Evolutionary conservation across 1,139 yeast genomes (phyloP), one percentile per base, ranked within the genome.

Genomic region (Scheffersomyces cryptocercus): DNA sequence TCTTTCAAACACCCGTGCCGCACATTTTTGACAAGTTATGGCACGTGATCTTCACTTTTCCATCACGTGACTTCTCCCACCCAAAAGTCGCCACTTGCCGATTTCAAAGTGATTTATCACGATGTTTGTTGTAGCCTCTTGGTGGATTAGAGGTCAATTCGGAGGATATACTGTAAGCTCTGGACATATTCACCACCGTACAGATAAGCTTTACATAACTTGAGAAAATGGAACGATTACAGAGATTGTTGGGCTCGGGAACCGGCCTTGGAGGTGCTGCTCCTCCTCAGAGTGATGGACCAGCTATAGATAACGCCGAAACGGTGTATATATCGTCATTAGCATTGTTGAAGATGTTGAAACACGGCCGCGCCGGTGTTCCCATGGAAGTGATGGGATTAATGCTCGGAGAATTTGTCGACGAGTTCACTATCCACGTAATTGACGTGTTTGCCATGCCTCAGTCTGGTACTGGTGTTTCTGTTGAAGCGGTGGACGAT

Each of bases 311-410:
- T 67, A 91, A 93, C 58, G 86, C 96, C 30, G 99, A 93, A 69
- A 91, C 98, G 1, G 97, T 93, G 8, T 90, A 93, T 68, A 90
- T 95, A 47, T 93, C 99, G 31, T 90, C 98, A 32, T 77, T 95
- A 57, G 99, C 99, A 2, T 73, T 95, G 46, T 76, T 95, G 50
- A 95, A 95, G 68, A 93, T 93, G 99, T 81, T 93, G 61, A 93
- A 91, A 67, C 99, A 93, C 63, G 98, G 99, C 37, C 79, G 98
- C 60, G 98, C 99, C 1, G 99, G 99, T 62, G 99, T 95, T 43
- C 99, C 99, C 13, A 95, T 95, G 99, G 99, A 95, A 73, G 99
- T 95, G 40, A 95, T 95, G 99, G 99, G 99, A 3, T 78, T 95
- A 53, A 95, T 95, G 99, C 80, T 95, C 56, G 99, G 99, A 40